Percentiles rank a stretch among this genome's conserved stretches.
phyloP scores from a whole-genome alignment of 495 filamentous ascomycete species.

The Trichoderma orchidacearum region DNA sequence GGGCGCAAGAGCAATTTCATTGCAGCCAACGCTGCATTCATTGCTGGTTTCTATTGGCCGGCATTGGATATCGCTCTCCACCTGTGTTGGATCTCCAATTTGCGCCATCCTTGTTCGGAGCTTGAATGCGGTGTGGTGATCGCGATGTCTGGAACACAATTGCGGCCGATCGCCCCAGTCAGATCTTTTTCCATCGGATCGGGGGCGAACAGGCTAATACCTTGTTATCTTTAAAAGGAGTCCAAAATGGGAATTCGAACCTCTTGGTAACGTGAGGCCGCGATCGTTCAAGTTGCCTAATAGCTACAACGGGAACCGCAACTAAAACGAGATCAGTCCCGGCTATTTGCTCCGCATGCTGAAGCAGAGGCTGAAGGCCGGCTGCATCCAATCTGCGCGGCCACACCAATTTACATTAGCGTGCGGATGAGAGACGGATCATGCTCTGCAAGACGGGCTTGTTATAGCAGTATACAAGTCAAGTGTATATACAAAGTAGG shows the following conservation, averaged over 20 bases:
- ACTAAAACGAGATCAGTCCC: no score
- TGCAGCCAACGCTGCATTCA: neutral
- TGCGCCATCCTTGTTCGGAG: neutral
- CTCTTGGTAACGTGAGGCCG: no score
- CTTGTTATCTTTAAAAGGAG: no score
- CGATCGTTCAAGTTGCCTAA: no score
- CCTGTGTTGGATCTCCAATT: neutral
- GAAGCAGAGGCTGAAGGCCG: no score
- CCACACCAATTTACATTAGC: no score
- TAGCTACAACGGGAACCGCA: no score
- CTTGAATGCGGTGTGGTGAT: neutral
- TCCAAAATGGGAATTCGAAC: no score
- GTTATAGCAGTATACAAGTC: neutral
- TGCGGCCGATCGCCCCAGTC: neutral
- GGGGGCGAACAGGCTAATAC: neutral
- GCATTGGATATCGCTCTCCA: neutral
- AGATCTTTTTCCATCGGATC: neutral
- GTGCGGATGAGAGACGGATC: neutral
- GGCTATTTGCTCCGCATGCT: no score
- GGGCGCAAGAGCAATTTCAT: neutral
- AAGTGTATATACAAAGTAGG: neutral
- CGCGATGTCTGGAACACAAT: neutral
- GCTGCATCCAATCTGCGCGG: no score
- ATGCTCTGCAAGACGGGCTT: no score
- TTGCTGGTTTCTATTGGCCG: neutral